Base-by-base conservation (phyloP, 805 yeast genomes). In the Candida ficus region DNA sequence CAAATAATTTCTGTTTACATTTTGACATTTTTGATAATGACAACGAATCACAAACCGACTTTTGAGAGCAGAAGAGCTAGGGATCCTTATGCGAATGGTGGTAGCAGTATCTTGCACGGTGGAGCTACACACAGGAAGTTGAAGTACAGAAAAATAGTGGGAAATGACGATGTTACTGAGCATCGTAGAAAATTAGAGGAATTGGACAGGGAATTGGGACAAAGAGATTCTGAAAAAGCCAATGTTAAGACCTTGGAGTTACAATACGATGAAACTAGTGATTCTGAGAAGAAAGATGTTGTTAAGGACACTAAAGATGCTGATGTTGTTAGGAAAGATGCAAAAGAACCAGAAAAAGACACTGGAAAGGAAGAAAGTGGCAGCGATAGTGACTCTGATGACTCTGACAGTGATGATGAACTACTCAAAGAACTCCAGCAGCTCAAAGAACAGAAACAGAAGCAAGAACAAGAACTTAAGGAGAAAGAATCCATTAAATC, bases 31-130 rank as follows among this genome's bases (percentile, higher is more conserved):
- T n/a, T n/a, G 13, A 32, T 12, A 13, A 80, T 80, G 87, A 77
- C 86, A 0, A 76, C 85, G 4, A 83, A 84, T 9, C 84, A 78
- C 52, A 70, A 83, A 54, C 85, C 86, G 0, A 80, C 84, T 7
- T 69, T 80, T 46, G 86, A 80, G 47, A 83, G 83, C 16, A 69
- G 76, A 50, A 80, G 80, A 39, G 76, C 74, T 1, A 63, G 68
- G 36, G 64, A 63, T 41, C 33, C 61, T 74, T 37, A 37, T 11
- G 37, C 41, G 10, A 33, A 23, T 23, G 40, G 40, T 3, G 44
- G 44, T 2, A 41, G 38, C 13, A 20, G 34, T 7, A 41, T 41
- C 11, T 28, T n/a, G 9, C 39, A 36, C 17, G 44, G 44, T 5
- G 38, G 44, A 10, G 79, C 83, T 0, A 77, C 76, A 1, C 82